phyloP scores from a whole-genome alignment of 768 basidiomycete genomes.

The Phylloporus arenicola region DNA sequence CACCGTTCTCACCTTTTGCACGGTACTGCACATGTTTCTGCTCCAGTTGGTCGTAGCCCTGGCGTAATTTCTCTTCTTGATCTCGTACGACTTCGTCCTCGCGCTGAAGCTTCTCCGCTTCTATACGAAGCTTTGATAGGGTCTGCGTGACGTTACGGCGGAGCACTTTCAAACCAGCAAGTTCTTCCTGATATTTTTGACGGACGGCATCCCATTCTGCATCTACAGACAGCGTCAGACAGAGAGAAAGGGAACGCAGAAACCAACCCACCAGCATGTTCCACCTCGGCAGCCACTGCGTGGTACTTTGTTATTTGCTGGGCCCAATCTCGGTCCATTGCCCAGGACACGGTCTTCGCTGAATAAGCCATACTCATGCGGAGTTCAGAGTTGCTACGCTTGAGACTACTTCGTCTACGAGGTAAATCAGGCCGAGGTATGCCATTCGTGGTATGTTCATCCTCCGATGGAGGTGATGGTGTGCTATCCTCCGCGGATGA shows the following conservation, averaged over 20 bases:
- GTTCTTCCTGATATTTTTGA: slow-evolving; percentile 55
- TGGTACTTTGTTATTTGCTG: slow-evolving; percentile 50
- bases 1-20: slow-evolving; percentile 31
- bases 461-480: slow-evolving; percentile 29
- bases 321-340: slow-evolving; percentile 59
- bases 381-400: slow-evolving; percentile 45
- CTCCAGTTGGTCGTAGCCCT: slow-evolving; percentile 37
- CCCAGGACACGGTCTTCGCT: slow-evolving; percentile 70
- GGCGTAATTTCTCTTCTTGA: slow-evolving; percentile 37
- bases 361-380: slow-evolving; percentile 45
- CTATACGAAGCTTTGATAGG: slow-evolving; percentile 33
- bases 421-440: slow-evolving; percentile 31
- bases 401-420: slow-evolving; percentile 60
- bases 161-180: slow-evolving; percentile 51
- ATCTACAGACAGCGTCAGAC: slow-evolving; percentile 32
- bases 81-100: slow-evolving; percentile 38
- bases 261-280: slow-evolving; percentile 33
- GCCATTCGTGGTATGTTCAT: slow-evolving; percentile 30
- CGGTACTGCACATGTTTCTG: slow-evolving; percentile 39
- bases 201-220: slow-evolving; percentile 57
- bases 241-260: background rate
- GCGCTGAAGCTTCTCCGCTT: slow-evolving; percentile 37
- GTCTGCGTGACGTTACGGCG: slow-evolving; percentile 48
- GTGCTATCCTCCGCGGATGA: slow-evolving; percentile 17
- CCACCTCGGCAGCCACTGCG: slow-evolving; percentile 36